phyloP scores from a whole-genome alignment of 805 yeast species.

The Metschnikowia orientalis region DNA sequence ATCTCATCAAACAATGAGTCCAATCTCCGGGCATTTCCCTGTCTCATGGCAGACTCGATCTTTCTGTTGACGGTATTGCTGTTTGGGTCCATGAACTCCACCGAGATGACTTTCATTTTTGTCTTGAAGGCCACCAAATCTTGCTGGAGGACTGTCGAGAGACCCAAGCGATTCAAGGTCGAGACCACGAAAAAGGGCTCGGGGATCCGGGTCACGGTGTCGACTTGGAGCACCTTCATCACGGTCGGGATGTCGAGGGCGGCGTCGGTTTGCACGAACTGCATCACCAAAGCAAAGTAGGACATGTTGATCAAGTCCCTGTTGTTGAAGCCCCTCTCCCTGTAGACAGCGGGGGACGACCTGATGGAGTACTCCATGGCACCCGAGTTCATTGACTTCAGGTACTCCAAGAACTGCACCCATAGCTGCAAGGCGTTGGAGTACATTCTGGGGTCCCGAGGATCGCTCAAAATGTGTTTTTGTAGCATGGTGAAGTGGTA shows the following conservation, averaged over 20 bases:
- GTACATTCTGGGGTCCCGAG: constrained; percentile 14
- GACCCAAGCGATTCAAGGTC: constrained; percentile 17
- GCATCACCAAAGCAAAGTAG: constrained; percentile 33
- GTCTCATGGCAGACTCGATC: constrained; percentile 21
- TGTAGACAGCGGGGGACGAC: constrained; percentile 9
- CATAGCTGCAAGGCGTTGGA: constrained; percentile 28
- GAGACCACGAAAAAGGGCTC: constrained; percentile 15
- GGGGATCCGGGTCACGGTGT: constrained; percentile 18
- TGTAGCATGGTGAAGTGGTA: constrained; percentile 27
- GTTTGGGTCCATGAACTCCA: constrained; percentile 33
- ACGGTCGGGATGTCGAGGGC: constrained; percentile 24
- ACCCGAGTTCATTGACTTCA: constrained; percentile 7
- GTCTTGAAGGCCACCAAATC: constrained; percentile 7
- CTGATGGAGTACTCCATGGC: constrained; percentile 7
- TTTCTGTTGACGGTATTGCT: constrained; percentile 20
- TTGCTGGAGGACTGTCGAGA: constrained; percentile 8
- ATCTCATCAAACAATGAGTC: constrained; percentile 23
- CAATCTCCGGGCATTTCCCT: constrained; percentile 19
- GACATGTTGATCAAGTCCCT: constrained; percentile 23
- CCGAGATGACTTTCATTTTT: constrained; percentile 10
- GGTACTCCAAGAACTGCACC: constrained; percentile 31
- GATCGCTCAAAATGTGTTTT: constrained; percentile 12
- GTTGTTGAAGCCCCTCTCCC: constrained; percentile 14
- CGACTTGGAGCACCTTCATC: constrained; percentile 25
- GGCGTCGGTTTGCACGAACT: constrained; percentile 23